phyloP scores from a whole-genome alignment of 768 basidiomycete genomes.

The Suillus bovinus region DNA sequence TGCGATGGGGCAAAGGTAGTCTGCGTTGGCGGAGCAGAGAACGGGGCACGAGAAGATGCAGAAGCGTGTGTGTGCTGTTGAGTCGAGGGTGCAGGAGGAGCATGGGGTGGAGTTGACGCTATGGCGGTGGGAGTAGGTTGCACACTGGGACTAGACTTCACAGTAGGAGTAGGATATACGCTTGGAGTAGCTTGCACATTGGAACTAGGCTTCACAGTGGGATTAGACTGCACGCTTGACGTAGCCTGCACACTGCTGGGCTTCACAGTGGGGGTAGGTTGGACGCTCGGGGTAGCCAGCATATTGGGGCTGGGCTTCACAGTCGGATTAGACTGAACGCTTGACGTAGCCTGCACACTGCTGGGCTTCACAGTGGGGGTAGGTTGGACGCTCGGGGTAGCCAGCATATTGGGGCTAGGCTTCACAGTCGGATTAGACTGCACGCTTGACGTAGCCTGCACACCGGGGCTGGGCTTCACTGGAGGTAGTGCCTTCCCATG shows the following conservation, averaged over 20 bases:
- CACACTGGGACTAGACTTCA: neutral
- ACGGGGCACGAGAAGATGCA: slow-evolving; percentile 18
- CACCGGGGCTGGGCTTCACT: slow-evolving; percentile 8
- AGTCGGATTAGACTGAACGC: neutral
- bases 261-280: neutral
- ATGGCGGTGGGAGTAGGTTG: neutral
- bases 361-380: neutral
- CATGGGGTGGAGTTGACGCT: neutral
- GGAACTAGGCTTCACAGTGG: neutral
- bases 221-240: neutral
- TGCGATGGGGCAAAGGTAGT: slow-evolving; percentile 13
- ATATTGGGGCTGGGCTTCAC: neutral
- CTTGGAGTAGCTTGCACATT: neutral
- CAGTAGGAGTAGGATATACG: neutral
- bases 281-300: neutral
- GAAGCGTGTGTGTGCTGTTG: slow-evolving; percentile 15
- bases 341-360: neutral
- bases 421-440: neutral
- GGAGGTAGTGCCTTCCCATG: slow-evolving; percentile 21
- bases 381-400: neutral
- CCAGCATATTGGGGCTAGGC: neutral
- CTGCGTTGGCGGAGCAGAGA: slow-evolving; percentile 26
- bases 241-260: neutral
- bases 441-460: neutral
- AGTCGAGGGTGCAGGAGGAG: slow-evolving; percentile 1